These are phyloP conservation scores for Echium plantagineum DNA, from an alignment of 257 asterid genomes.

Conservation along the genomic window DNA sequence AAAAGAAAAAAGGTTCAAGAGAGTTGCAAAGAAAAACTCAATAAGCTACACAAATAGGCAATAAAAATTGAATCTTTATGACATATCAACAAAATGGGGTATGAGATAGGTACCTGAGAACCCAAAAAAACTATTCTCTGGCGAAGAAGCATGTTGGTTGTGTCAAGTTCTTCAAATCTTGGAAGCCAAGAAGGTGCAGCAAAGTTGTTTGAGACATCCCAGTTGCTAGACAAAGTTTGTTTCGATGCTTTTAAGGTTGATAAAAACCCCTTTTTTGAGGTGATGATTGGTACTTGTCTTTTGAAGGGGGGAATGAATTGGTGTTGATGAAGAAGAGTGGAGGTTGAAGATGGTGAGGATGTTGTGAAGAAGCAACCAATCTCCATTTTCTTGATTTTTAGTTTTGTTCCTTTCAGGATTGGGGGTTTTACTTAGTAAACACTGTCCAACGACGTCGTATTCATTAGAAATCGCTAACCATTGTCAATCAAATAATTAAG, in stretches of 20 bases:
- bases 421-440: background rate
- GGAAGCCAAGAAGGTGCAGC: constrained; percentile 84
- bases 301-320: constrained; percentile 2
- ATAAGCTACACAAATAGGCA: constrained; percentile 1
- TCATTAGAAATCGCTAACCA: too few species aligned
- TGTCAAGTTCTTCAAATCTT: constrained; percentile 86
- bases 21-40: background rate
- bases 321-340: constrained; percentile 10
- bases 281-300: background rate
- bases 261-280: constrained; percentile 10
- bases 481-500: too few species aligned
- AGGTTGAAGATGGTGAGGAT: constrained; percentile 11
- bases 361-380: constrained; percentile 27
- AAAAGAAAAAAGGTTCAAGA: background rate
- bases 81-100: background rate
- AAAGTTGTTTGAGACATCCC: constrained; percentile 49
- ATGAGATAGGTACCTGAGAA: constrained; percentile 37
- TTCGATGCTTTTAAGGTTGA: constrained; percentile 30
- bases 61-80: constrained; percentile 9
- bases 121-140: constrained; percentile 91
- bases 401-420: background rate
- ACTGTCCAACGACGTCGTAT: too few species aligned
- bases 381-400: constrained; percentile 23
- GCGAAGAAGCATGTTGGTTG: constrained; percentile 97
- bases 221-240: constrained; percentile 34